A percentile compares a stretch with the other conserved stretches of the same genome.
Evolutionary conservation across 2,329 filamentous ascomycete species (phyloP).

Genomic region (Aphanocladium album): DNA sequence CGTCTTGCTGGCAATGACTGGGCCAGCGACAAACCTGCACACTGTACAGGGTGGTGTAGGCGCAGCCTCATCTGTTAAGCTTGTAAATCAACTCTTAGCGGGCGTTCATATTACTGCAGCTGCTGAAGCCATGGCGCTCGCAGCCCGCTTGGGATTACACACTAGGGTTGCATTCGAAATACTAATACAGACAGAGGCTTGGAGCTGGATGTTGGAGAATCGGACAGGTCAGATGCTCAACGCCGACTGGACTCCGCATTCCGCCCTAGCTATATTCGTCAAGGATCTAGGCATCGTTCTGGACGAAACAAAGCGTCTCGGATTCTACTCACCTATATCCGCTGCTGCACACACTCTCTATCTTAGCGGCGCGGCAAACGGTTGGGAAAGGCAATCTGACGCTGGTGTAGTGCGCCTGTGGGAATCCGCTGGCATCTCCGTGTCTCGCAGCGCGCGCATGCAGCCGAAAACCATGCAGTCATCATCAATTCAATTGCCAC

Average conservation of each 20-base stretch:
- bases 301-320: constrained; percentile 27
- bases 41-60: constrained; percentile 47
- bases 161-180: constrained; percentile 43
- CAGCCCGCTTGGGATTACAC: constrained; percentile 47
- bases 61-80: constrained; percentile 51
- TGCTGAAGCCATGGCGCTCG: constrained; percentile 53
- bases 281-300: constrained; percentile 30
- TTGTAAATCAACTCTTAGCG: constrained; percentile 54
- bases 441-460: constrained; percentile 15
- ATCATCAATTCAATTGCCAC: background rate
- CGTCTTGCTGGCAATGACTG: constrained; percentile 29
- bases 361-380: constrained; percentile 27
- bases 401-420: constrained; percentile 33
- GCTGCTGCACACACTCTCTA: constrained; percentile 28
- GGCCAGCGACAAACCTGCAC: constrained; percentile 32
- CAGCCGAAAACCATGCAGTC: background rate
- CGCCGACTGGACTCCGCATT: constrained; percentile 30
- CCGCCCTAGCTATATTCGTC: constrained; percentile 31
- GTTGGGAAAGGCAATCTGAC: constrained; percentile 30
- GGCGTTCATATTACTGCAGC: constrained; percentile 53
- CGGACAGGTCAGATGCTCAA: constrained; percentile 30
- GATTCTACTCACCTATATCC: constrained; percentile 24
- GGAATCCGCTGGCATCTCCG: constrained; percentile 25
- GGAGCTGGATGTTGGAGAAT: constrained; percentile 35
- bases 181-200: constrained; percentile 34